Evolutionary conservation across 2,329 filamentous ascomycete genomes (phyloP), one percentile per base, ranked within the genome.

Genomic region (Xylariaceae sp.): DNA sequence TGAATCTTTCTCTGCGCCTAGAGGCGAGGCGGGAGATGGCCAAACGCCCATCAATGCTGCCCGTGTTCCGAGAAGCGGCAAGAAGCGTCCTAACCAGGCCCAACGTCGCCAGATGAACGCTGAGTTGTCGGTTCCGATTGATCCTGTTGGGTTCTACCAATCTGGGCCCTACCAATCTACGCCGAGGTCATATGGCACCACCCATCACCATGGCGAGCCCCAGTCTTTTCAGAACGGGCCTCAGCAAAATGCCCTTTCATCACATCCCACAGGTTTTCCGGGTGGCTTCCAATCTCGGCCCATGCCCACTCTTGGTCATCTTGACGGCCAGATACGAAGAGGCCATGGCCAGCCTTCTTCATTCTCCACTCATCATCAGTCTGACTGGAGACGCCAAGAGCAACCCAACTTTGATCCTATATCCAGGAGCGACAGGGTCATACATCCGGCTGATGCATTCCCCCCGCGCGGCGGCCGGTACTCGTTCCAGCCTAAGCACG

Each of bases 41-140:
- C 54, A 62, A 30, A 35, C 51, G 30, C 11, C 56, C 10, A 17
- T 60, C 11, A 49, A 48, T 15, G 23, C 58, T 35, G 8, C 51
- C 4, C 67, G 66, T 34, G 23, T 58, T 35, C 44, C 68, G 66
- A 64, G 77, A 73, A 56, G 58, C 68, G n/a, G 61, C 65, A 54
- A 75, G 75, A 65, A 84, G 79, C 81, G 84, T 18, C 80, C 76
- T 2, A 88, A 88, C 61, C 85, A 88, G 67, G 84, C 84, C 1
- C 82, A 87, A 65, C 77, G 84, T 53, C 80, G 84, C 18, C 82
- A 86, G 66, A 83, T 86, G 81, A 85, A 78, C 58, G 77, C 83
- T 3, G 80, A 86, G 63, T 66, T 85, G 15, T 78, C 81, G 0
- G 80, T 86, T 51, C 77, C 82, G 3, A 76, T 86, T 55, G 81